These are phyloP conservation scores for Holtermannia corniformis DNA, from an alignment of 768 basidiomycete species.

Conservation along the genomic window DNA sequence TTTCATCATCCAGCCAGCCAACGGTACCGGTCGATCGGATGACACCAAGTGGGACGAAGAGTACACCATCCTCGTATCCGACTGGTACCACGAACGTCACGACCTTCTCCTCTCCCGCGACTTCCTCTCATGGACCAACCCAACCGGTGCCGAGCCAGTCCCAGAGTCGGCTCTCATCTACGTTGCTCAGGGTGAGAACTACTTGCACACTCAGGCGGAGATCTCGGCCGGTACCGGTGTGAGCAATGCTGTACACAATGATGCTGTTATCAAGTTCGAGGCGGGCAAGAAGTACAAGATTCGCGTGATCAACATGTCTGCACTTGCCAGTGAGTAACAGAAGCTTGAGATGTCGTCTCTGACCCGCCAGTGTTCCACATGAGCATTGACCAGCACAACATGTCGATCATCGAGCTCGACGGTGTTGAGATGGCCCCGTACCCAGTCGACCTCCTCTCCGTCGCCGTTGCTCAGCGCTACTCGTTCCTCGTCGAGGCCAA, in stretches of 20 bases:
- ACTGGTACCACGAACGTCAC: slow-evolving; percentile 75
- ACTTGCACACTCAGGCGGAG: slow-evolving; percentile 51
- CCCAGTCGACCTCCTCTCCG: slow-evolving; percentile 58
- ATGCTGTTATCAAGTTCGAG: slow-evolving; percentile 71
- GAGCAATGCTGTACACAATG: slow-evolving; percentile 50
- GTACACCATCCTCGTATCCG: slow-evolving; percentile 71
- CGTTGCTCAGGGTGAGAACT: slow-evolving; percentile 63
- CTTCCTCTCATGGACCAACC: slow-evolving; percentile 61
- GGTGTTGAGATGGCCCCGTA: slow-evolving; percentile 60
- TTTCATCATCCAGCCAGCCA: slow-evolving; percentile 55
- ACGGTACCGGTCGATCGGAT: slow-evolving; percentile 44
- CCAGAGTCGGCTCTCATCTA: slow-evolving; percentile 84
- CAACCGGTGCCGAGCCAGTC: slow-evolving; percentile 76
- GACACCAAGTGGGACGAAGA: slow-evolving; percentile 71
- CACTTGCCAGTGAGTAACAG: slow-evolving; percentile 32
- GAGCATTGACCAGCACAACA: slow-evolving; percentile 43
- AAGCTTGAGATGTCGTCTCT: neutral
- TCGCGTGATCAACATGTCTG: slow-evolving; percentile 74
- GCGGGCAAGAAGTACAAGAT: slow-evolving; percentile 85
- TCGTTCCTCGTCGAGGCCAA: slow-evolving; percentile 84
- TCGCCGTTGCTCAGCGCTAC: slow-evolving; percentile 86
- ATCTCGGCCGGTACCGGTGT: slow-evolving; percentile 50
- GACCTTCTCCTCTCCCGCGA: slow-evolving; percentile 49
- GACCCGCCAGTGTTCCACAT: slow-evolving; percentile 39
- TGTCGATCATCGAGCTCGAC: slow-evolving; percentile 43